Evolutionary conservation across 257 asterid species (phyloP).

Genomic region (Primulina eburnea): DNA sequence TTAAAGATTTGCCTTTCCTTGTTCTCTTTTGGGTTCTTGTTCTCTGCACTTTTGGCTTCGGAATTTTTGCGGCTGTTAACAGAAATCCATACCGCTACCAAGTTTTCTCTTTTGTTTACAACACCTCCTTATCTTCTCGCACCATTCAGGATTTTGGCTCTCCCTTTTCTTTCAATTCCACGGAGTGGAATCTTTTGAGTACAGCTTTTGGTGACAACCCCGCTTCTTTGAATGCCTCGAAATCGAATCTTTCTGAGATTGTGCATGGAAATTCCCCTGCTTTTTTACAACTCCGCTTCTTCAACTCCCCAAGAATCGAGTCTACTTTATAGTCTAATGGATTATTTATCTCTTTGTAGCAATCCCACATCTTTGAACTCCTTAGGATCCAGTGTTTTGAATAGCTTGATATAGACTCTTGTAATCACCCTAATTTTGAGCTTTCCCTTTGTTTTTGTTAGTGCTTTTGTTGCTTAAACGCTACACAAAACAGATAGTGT

Average conservation of each 20-base stretch:
- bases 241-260: slow-evolving; percentile 4
- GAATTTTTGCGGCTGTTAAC: slow-evolving; percentile 75
- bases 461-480: slow-evolving; percentile 72
- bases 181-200: background rate
- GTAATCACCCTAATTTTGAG: slow-evolving; percentile 66
- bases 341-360: slow-evolving; percentile 14
- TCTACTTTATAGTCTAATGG: slow-evolving; percentile 1
- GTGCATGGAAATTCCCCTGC: slow-evolving; percentile 10
- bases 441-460: slow-evolving; percentile 48
- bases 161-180: slow-evolving; percentile 11
- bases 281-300: background rate
- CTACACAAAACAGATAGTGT: slow-evolving; percentile 86
- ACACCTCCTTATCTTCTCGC: slow-evolving; percentile 60
- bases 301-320: slow-evolving; percentile 6
- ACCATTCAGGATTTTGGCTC: slow-evolving; percentile 27
- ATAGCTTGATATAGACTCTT: slow-evolving; percentile 80
- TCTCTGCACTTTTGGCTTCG: slow-evolving; percentile 66
- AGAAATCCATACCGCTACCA: slow-evolving; percentile 60
- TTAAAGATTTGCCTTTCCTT: slow-evolving; percentile 69
- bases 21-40: slow-evolving; percentile 58
- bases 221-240: slow-evolving; percentile 16
- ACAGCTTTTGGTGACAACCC: slow-evolving; percentile 8
- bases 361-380: slow-evolving; percentile 31
- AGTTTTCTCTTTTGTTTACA: slow-evolving; percentile 49
- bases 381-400: slow-evolving; percentile 37